Conservation (phyloP, 805 yeast genomes). For the Ogataea trehaloabstinens region DNA sequence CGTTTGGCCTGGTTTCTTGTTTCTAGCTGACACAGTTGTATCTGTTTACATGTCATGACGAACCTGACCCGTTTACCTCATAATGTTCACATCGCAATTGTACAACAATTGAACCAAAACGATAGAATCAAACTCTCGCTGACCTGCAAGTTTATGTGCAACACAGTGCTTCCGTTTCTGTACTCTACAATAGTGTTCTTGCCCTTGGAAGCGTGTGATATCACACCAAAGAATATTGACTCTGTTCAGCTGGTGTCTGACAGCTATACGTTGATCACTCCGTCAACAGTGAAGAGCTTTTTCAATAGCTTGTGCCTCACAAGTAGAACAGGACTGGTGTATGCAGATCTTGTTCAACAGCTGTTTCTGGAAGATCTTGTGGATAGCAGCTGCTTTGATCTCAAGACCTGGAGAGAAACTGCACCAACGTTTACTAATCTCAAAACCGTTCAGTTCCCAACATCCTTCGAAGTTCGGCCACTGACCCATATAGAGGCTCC, state of each 20-base stretch:
- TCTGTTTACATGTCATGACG: not conserved
- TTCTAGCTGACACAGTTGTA: not conserved
- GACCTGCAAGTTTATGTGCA: slow-evolving; percentile 20
- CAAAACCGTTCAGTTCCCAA: slow-evolving; percentile 23
- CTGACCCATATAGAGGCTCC: slow-evolving; percentile 26
- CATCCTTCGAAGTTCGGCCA: slow-evolving; percentile 19
- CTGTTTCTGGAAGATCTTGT: slow-evolving; percentile 23
- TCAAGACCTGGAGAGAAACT: slow-evolving; percentile 22
- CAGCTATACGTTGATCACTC: slow-evolving; percentile 14
- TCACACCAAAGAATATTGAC: slow-evolving; percentile 14
- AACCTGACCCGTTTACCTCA: slow-evolving; percentile 17
- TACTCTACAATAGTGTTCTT: slow-evolving; percentile 20
- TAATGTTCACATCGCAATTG: slow-evolving; percentile 22
- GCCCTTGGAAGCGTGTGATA: slow-evolving; percentile 1
- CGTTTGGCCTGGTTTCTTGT: not conserved
- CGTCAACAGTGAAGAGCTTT: slow-evolving; percentile 13
- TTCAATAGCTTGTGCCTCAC: slow-evolving; percentile 14
- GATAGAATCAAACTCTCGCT: slow-evolving; percentile 20
- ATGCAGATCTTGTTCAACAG: slow-evolving; percentile 23
- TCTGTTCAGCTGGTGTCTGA: slow-evolving; percentile 18
- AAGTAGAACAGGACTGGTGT: slow-evolving; percentile 22
- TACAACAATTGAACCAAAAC: slow-evolving; percentile 12
- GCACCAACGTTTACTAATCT: slow-evolving; percentile 17
- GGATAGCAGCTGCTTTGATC: slow-evolving; percentile 14
- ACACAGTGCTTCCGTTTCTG: slow-evolving; percentile 20